Conservation (phyloP, 805 yeast species). For the Scheffersomyces ergatensis region DNA sequence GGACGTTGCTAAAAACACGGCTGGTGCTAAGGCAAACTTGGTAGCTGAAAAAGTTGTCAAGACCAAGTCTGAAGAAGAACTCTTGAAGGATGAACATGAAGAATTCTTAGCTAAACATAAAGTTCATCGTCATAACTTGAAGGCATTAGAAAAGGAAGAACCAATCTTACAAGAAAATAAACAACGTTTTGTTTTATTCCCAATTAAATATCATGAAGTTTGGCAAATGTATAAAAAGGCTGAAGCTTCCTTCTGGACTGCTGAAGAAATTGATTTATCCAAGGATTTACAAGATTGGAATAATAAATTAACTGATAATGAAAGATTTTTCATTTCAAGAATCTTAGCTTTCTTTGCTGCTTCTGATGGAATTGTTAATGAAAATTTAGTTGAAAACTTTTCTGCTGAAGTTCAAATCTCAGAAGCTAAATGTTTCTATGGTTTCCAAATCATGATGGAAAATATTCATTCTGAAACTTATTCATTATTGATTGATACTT, state of each 20-base stretch:
- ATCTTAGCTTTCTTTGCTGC: slow-evolving; percentile 98
- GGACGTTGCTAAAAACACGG: slow-evolving; percentile 21
- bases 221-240: slow-evolving; percentile 99
- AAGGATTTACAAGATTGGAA: slow-evolving; percentile 95
- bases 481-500: slow-evolving; percentile 90
- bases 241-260: slow-evolving; percentile 99
- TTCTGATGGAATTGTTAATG: slow-evolving; percentile 97
- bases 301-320: slow-evolving; percentile 81
- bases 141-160: slow-evolving; percentile 80
- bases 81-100: slow-evolving; percentile 39
- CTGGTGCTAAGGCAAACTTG: slow-evolving; percentile 1
- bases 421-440: slow-evolving; percentile 98
- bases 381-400: slow-evolving; percentile 95
- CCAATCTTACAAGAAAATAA: slow-evolving; percentile 84
- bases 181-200: slow-evolving; percentile 89
- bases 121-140: slow-evolving; percentile 70
- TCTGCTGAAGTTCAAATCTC: slow-evolving; percentile 96
- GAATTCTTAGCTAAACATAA: slow-evolving; percentile 59
- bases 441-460: slow-evolving; percentile 99
- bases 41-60: slow-evolving; percentile 17
- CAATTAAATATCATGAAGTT: slow-evolving; percentile 94
- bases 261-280: slow-evolving; percentile 95
- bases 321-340: slow-evolving; percentile 87
- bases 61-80: slow-evolving; percentile 10
- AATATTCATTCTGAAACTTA: slow-evolving; percentile 98